Base-by-base conservation (phyloP, 768 basidiomycete species). In the Russula dissimulans region DNA sequence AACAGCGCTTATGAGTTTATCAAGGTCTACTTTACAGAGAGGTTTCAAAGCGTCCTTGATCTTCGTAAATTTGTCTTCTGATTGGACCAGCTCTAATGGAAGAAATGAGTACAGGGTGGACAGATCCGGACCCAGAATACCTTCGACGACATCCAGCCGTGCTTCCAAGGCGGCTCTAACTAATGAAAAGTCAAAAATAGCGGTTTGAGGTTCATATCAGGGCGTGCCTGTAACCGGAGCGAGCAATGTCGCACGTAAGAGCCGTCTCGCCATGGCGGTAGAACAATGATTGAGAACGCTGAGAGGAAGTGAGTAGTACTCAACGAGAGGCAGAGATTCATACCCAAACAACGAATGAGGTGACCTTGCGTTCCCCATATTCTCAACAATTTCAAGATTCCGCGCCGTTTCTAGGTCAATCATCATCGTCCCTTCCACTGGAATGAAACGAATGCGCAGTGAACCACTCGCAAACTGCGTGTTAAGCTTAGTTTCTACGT, bases 371-470 rank as follows among this genome's bases (percentile, higher is more conserved):
- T 74, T 74, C 5, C 82, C 69, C 67, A 84, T 79, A 69, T 95
- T 98, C 9, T 77, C 81, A 15, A 95, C 87, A 2, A 99, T 77
- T 69, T 99, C 97, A 6, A 99, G 79, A 69, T 95, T 94, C 44
- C 81, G 81, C 3, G 85, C 90, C 0, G 89, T 93, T 62, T 94
- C 94, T 0, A 85, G 79, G 68, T 98, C 97, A 64, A 99, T 88
- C 80, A 97, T 81, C 88, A 97, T 90, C 0, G 91, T 95, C 0
- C 95, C 95, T 69, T 95, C 90, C 0, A 89, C 84, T 2, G 89
- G 82, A 1, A 82, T 76, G 67, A 88, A 94, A 22, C 82, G 78
- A 56, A 93, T 90, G 38, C 84, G 79, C 26, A 93, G 75, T 9
- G 91, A 91, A 4, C 74, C 76, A 0, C 79, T 71, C 1, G 89